Evolutionary conservation across 495 filamentous ascomycete species (phyloP).

Genomic region (Trichoderma gamsii): DNA sequence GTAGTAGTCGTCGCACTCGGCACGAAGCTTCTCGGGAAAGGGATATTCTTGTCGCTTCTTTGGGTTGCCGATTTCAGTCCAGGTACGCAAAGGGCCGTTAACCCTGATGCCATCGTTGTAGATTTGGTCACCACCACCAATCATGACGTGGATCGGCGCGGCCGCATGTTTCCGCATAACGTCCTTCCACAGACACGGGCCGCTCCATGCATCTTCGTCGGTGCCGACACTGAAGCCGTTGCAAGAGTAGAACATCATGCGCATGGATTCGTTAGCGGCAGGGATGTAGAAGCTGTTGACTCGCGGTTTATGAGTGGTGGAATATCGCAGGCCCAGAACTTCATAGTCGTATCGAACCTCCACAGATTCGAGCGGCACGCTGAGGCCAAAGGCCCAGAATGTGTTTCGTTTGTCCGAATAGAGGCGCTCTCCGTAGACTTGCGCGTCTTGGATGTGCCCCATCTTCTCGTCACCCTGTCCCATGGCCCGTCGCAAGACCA

Average conservation of each 20-base stretch:
- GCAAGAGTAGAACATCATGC: slow-evolving; percentile 92
- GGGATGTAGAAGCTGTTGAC: slow-evolving; percentile 66
- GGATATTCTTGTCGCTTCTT: slow-evolving; percentile 70
- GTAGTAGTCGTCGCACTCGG: slow-evolving; percentile 82
- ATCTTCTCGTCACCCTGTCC: slow-evolving; percentile 1
- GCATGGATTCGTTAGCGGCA: slow-evolving; percentile 75
- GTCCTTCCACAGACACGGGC: slow-evolving; percentile 84
- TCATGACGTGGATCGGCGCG: slow-evolving; percentile 87
- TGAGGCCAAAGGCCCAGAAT: slow-evolving; percentile 74
- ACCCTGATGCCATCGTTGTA: slow-evolving; percentile 90
- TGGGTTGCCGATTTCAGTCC: slow-evolving; percentile 78
- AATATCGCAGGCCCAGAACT: slow-evolving; percentile 43
- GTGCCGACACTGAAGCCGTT: slow-evolving; percentile 95
- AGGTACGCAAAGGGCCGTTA: slow-evolving; percentile 66
- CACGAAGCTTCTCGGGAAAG: slow-evolving; percentile 67
- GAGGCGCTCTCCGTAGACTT: slow-evolving; percentile 52
- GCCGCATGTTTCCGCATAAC: slow-evolving; percentile 65
- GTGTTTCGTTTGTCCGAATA: slow-evolving; percentile 70
- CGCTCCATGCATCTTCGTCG: slow-evolving; percentile 76
- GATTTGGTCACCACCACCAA: slow-evolving; percentile 92
- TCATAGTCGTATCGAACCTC: slow-evolving; percentile 58
- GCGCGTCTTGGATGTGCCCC: slow-evolving; percentile 13
- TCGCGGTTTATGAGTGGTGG: slow-evolving; percentile 38
- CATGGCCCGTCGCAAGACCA: slow-evolving; percentile 27
- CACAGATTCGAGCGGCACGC: slow-evolving; percentile 46